A percentile compares a stretch with the other conserved stretches of the same genome.
Conservation (phyloP, 805 yeast genomes). For the Yarrowia yakushimensis region DNA sequence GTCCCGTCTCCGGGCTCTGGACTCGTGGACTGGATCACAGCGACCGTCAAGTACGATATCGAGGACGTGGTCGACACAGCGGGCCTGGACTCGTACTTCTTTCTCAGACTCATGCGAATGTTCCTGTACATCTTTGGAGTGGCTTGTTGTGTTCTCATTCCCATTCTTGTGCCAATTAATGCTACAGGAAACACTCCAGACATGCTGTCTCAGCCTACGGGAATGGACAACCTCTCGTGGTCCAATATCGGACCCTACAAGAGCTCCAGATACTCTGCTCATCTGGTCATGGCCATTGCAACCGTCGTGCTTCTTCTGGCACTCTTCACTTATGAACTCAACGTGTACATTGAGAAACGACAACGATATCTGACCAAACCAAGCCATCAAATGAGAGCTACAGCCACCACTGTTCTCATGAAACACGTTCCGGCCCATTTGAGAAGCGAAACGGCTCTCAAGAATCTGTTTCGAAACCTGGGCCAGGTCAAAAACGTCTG, state of each 20-base stretch:
- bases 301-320: slow-evolving; percentile 50
- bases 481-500: slow-evolving; percentile 54
- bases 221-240: slow-evolving; percentile 67
- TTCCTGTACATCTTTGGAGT: slow-evolving; percentile 50
- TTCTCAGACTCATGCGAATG: slow-evolving; percentile 57
- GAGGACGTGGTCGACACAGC: slow-evolving; percentile 44
- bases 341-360: slow-evolving; percentile 48
- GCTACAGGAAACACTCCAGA: slow-evolving; percentile 40
- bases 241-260: slow-evolving; percentile 60
- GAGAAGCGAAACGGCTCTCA: slow-evolving; percentile 50
- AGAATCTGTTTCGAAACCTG: slow-evolving; percentile 35
- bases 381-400: slow-evolving; percentile 31
- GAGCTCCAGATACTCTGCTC: slow-evolving; percentile 53
- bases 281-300: slow-evolving; percentile 47
- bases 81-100: slow-evolving; percentile 75
- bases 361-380: slow-evolving; percentile 41
- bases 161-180: slow-evolving; percentile 65
- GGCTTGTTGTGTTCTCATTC: slow-evolving; percentile 52
- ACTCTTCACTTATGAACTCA: slow-evolving; percentile 47
- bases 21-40: slow-evolving; percentile 55
- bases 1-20: slow-evolving; percentile 38
- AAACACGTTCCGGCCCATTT: slow-evolving; percentile 58
- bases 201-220: slow-evolving; percentile 35
- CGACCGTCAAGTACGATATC: slow-evolving; percentile 43
- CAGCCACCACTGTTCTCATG: slow-evolving; percentile 56